Evolutionary conservation across 2,329 filamentous ascomycete species (phyloP), one percentile per base, ranked within the genome.

Genomic region (Fusarium lateritium): DNA sequence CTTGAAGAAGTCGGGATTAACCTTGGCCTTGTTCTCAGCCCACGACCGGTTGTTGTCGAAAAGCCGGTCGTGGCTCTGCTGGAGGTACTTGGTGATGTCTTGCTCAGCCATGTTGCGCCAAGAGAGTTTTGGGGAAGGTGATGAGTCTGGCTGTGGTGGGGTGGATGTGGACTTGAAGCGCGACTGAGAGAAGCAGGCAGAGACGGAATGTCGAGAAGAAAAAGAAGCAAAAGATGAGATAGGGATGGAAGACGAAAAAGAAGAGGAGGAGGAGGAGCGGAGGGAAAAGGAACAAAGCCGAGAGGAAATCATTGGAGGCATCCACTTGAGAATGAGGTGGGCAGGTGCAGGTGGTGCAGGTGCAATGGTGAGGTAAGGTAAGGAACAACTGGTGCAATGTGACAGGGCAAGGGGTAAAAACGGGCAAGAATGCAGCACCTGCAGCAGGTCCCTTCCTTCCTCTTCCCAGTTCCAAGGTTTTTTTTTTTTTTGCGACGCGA

Each of bases 1-100:
- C 52, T 80, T 78, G 79, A 93, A 93, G 82, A 89, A 92, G 11
- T 85, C 82, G 6, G 89, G 88, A 79, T 93, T 88, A 64, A 83
- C 82, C 67, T 77, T 70, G 74, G 80, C 71, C 82, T 90, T 89
- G 67, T 86, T 79, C 46, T 83, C 83, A 14, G 89, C 90, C 91
- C 91, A 93, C 56, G 83, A 81, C 67, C 83, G 82, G 82, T 92
- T 93, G 83, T 88, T 87, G 71, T 91, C 86, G 73, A 93, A 92
- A 74, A 92, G 86, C 62, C 85, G 84, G 74, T 91, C 87, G 78
- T 92, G 90, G 73, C 83, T 85, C 81, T 90, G 82, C 79, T 86
- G 80, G 63, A 91, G 85, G 76, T 91, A 91, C 65, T 79, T 78
- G 67, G 79, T 78, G 67, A 87, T 82, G 61, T 86, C 83, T 31